Evolutionary conservation across 352 stramenopile species (phyloP), one percentile per base, ranked within the genome.

Genomic region (Phytophthora tentaculata): DNA sequence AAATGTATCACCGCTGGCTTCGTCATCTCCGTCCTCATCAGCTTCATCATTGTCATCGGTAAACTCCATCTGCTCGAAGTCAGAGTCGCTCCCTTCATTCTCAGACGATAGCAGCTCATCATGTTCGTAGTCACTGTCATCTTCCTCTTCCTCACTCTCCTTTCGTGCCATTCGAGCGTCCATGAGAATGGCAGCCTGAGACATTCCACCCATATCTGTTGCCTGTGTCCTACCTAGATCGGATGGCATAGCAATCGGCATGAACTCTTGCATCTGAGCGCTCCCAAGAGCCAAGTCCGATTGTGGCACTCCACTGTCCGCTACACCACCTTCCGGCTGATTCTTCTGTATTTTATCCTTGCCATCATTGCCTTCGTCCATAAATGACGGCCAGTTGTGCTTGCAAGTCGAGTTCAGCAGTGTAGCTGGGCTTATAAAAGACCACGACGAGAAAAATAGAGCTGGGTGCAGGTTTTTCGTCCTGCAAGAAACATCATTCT

Each of bases 391-490:
- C 81, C 85, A 94, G 51, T 96, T 96, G 65, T 96, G 88, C 32
- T 89, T 76, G 37, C 88, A 96, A 2, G 88, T 96, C n/a, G 61
- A 68, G 23, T 80, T 74, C 5, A 96, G 67, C 1, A 96, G 71
- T 2, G 64, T 80, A 9, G 72, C 74, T 5, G 88, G 88, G 29
- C 76, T 86, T 26, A 91, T 88, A 26, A 94, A 76, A 0, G 88
- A 88, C 88, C 88, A 96, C 8, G 84, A 92, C 19, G 88, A 89
- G 69, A 92, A 96, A 69, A 96, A 96, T 7, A 96, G 72, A 28
- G 86, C 81, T 5, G 88, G 88, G 22, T 96, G 88, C 20, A 96
- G 57, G 37, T 91, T 84, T 56, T 94, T 94, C 20, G 53, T 44
- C 26, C 61, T 63, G 58, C 86, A 94, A 4, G 47, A 64, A 47